Evolutionary conservation across 306 rosid species (phyloP).

Genomic region (Geum urbanum): DNA sequence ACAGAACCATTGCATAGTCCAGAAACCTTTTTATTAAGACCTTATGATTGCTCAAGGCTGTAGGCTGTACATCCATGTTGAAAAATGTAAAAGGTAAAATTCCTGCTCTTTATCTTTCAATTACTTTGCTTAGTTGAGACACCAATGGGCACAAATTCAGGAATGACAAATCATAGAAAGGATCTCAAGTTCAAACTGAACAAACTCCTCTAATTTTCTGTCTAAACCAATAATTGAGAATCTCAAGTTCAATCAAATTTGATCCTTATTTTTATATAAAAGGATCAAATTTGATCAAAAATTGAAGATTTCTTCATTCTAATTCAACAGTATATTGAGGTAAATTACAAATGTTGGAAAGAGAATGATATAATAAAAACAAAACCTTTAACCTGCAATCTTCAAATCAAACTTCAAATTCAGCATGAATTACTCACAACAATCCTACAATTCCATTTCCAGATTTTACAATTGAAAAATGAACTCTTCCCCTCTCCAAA

Average conservation of each 20-base stretch:
- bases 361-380: neutral
- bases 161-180: conserved; percentile 8
- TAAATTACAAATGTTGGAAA: neutral
- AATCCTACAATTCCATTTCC: neutral
- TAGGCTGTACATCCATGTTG: no score
- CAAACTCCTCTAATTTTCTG: neutral
- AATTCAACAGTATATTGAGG: conserved; percentile 1
- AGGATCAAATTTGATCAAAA: neutral
- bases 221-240: no score
- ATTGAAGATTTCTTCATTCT: conserved; percentile 15
- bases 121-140: neutral
- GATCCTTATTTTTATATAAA: neutral
- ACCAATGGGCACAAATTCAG: neutral
- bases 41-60: neutral
- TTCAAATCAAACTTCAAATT: neutral
- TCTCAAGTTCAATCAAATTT: no score
- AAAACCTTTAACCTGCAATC: neutral
- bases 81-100: neutral
- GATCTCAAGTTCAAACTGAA: conserved; percentile 5
- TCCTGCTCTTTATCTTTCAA: neutral
- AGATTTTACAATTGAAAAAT: neutral
- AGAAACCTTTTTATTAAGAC: neutral
- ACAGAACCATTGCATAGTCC: neutral
- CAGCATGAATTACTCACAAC: neutral
- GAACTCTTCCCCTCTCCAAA: neutral